Conservation (phyloP, 352 stramenopile species). For the Globisporangium apiculatum region DNA sequence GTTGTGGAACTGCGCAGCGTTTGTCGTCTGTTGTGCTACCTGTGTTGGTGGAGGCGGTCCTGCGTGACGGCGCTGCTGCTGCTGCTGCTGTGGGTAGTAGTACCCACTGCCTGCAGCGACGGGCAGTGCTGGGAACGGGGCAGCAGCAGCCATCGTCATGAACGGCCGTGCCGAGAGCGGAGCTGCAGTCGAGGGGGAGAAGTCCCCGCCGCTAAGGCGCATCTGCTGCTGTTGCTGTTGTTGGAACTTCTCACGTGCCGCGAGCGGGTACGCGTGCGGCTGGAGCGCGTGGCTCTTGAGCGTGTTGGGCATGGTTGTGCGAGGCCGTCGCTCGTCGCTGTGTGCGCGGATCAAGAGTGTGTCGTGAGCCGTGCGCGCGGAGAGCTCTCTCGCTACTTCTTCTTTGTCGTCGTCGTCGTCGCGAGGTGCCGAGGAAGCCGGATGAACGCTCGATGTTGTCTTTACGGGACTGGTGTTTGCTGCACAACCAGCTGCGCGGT, state of each 20-base stretch:
- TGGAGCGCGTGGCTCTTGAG: slow-evolving; percentile 12
- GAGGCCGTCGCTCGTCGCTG: too few relatives aligned
- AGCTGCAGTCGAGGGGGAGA: background rate
- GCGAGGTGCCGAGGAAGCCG: too few relatives aligned
- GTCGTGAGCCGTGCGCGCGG: too few relatives aligned
- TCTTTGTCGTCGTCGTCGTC: too few relatives aligned
- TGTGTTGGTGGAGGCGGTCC: background rate
- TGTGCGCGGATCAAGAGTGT: too few relatives aligned
- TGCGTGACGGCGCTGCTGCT: background rate
- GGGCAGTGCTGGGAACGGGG: background rate
- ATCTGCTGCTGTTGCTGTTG: background rate
- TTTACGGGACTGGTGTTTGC: too few relatives aligned
- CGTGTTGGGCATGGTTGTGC: slow-evolving; percentile 10
- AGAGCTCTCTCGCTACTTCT: too few relatives aligned
- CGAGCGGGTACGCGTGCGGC: slow-evolving; percentile 7
- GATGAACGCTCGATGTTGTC: too few relatives aligned
- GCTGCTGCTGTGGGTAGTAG: background rate
- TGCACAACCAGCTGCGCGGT: too few relatives aligned
- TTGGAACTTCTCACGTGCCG: slow-evolving; percentile 10
- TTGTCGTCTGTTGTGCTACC: slow-evolving; percentile 1
- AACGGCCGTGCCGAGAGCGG: slow-evolving; percentile 11
- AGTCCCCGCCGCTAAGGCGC: background rate
- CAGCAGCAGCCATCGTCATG: slow-evolving; percentile 8
- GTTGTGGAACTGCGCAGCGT: background rate
- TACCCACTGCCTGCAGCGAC: background rate